These are phyloP conservation scores for Hydnum rufescens DNA, from an alignment of 768 basidiomycete species.

Conservation along the genomic window DNA sequence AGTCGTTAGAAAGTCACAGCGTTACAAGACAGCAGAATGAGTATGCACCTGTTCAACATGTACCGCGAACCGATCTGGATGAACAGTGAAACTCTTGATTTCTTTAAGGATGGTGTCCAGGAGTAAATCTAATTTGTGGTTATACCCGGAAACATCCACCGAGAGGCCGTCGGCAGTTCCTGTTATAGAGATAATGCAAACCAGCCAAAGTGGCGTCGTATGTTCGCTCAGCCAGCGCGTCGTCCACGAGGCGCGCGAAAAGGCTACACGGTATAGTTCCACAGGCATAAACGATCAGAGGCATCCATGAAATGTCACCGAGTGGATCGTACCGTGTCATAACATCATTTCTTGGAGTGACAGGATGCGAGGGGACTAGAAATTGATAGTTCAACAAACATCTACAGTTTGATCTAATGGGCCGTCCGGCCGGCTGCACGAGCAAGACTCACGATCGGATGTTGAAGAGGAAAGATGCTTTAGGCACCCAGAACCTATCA, in stretches of 20 bases:
- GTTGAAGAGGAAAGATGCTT: conserved; percentile 57
- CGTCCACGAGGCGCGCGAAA: conserved; percentile 68
- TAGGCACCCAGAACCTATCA: conserved; percentile 90
- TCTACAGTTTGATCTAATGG: background rate
- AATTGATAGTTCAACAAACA: background rate
- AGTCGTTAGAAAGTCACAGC: conserved; percentile 4
- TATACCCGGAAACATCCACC: conserved; percentile 63
- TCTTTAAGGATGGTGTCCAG: conserved; percentile 51
- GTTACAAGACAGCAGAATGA: background rate
- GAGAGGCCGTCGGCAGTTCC: conserved; percentile 45
- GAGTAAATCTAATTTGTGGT: conserved; percentile 67
- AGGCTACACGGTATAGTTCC: conserved; percentile 27
- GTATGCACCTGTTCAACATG: conserved; percentile 61
- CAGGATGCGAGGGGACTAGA: conserved; percentile 20
- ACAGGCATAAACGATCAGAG: background rate
- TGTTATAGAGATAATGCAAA: conserved; percentile 47
- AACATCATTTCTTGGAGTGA: conserved; percentile 45
- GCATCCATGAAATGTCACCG: too few relatives aligned
- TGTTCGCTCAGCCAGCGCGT: conserved; percentile 73
- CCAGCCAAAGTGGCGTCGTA: conserved; percentile 91
- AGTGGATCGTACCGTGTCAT: conserved; percentile 43
- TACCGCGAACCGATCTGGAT: conserved; percentile 53
- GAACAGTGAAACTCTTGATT: conserved; percentile 40
- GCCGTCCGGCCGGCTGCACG: too few relatives aligned
- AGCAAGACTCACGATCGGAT: conserved; percentile 40